A percentile compares a stretch with the other conserved stretches of the same genome.
Conservation (phyloP, 805 yeast species). For the Hanseniaspora jakobsenii region DNA sequence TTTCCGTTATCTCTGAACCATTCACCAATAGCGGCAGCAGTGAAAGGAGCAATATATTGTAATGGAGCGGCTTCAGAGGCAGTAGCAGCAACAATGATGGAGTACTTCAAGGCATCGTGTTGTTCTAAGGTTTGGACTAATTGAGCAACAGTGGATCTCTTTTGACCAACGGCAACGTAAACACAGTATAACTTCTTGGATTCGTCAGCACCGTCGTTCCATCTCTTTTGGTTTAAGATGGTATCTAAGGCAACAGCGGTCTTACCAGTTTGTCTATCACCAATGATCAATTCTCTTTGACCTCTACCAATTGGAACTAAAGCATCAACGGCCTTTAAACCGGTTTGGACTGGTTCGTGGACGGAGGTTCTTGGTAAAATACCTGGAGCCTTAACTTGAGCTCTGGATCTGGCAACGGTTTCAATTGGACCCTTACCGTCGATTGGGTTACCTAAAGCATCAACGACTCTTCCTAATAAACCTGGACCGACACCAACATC, state of each 20-base stretch:
- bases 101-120: constrained; percentile 93
- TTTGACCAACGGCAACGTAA: constrained; percentile 99
- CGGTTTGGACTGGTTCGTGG: constrained; percentile 99
- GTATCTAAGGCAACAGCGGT: constrained; percentile 98
- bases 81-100: constrained; percentile 97
- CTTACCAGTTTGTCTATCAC: constrained; percentile 99
- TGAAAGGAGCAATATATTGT: constrained; percentile 99
- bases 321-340: constrained; percentile 97
- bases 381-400: constrained; percentile 99
- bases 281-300: constrained; percentile 99
- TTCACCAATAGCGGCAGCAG: constrained; percentile 99
- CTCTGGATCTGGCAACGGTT: constrained; percentile 75
- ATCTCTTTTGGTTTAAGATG: constrained; percentile 97
- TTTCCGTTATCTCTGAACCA: constrained; percentile 99
- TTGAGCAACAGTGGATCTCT: constrained; percentile 99
- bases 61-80: constrained; percentile 99
- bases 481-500: constrained; percentile 98
- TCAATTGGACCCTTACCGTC: constrained; percentile 99
- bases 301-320: constrained; percentile 99
- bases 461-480: constrained; percentile 97
- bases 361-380: constrained; percentile 98
- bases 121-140: constrained; percentile 98
- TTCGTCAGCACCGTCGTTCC: constrained; percentile 94
- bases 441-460: constrained; percentile 97
- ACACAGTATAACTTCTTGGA: constrained; percentile 98